Evolutionary conservation across 225 moss, liverwort and hornwort genomes (phyloP).

Genomic region (Anthoceros angustus): DNA sequence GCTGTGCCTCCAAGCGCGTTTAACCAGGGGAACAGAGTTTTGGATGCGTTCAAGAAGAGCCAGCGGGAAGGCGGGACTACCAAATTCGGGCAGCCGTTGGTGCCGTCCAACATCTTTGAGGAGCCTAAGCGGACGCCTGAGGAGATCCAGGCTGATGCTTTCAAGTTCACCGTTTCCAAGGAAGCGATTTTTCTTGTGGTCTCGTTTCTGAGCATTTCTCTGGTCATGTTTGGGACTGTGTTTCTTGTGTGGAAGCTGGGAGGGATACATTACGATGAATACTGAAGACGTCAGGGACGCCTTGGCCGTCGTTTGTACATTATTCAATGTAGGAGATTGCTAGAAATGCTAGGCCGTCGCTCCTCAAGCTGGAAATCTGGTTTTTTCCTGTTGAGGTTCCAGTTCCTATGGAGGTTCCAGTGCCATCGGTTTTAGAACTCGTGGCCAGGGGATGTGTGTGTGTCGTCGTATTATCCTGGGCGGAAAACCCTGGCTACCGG

Average conservation of each 20-base stretch:
- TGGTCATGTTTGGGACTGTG: conserved; percentile 68
- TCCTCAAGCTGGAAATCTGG: too few relatives aligned
- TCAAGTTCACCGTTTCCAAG: conserved; percentile 59
- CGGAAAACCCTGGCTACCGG: too few relatives aligned
- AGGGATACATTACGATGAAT: conserved; percentile 89
- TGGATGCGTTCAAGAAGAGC: conserved; percentile 81
- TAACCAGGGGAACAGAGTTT: conserved; percentile 36
- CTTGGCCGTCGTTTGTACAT: background rate
- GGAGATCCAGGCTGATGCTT: conserved; percentile 77
- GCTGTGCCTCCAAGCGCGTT: conserved; percentile 30
- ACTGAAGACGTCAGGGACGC: conserved; percentile 8
- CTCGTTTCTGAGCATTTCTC: conserved; percentile 63
- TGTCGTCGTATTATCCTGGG: too few relatives aligned
- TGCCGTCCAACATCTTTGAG: conserved; percentile 77
- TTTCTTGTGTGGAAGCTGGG: conserved; percentile 94
- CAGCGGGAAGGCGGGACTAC: conserved; percentile 65
- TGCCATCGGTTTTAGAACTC: too few relatives aligned
- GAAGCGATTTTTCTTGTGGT: conserved; percentile 44
- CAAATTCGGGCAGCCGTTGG: conserved; percentile 85
- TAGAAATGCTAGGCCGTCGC: background rate
- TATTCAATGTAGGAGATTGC: background rate
- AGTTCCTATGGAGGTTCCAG: too few relatives aligned
- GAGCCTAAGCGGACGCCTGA: conserved; percentile 81
- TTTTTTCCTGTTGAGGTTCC: too few relatives aligned
- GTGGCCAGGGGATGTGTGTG: too few relatives aligned